phyloP scores from a whole-genome alignment of 495 filamentous ascomycete species.

The Xylaria sp. region DNA sequence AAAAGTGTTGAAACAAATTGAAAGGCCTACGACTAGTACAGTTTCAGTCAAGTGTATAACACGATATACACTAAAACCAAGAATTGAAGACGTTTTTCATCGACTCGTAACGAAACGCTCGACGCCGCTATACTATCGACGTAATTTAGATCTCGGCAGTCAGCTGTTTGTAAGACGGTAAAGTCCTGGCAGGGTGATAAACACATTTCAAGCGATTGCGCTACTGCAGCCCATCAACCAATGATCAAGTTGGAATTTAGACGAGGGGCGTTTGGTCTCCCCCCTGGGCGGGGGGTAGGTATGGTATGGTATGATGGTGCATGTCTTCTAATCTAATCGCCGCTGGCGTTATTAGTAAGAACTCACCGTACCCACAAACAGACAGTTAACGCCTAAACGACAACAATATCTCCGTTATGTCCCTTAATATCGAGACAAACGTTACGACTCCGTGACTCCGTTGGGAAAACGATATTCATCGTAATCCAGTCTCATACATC shows the following conservation, averaged over 20 bases:
- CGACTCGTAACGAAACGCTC: neutral
- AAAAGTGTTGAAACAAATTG: too few relatives aligned
- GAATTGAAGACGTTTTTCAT: neutral
- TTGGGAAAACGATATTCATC: neutral
- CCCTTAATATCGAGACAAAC: neutral
- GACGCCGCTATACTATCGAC: neutral
- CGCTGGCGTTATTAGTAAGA: neutral
- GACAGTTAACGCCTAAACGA: constrained; percentile 8
- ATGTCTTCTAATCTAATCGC: constrained; percentile 13
- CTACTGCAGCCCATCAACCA: constrained; percentile 1
- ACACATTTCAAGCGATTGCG: neutral
- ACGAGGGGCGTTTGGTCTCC: neutral
- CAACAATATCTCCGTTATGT: constrained; percentile 5
- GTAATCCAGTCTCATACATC: neutral
- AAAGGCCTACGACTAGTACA: neutral
- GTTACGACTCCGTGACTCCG: neutral
- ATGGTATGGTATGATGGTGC: neutral
- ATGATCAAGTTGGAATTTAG: neutral
- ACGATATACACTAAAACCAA: neutral
- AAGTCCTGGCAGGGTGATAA: neutral
- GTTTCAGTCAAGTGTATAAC: neutral
- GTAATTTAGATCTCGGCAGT: neutral
- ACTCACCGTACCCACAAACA: neutral
- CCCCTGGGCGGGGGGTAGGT: neutral
- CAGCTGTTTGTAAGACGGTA: neutral